Conservation (phyloP, 2,329 filamentous ascomycete genomes). For the Colletotrichum sp. region DNA sequence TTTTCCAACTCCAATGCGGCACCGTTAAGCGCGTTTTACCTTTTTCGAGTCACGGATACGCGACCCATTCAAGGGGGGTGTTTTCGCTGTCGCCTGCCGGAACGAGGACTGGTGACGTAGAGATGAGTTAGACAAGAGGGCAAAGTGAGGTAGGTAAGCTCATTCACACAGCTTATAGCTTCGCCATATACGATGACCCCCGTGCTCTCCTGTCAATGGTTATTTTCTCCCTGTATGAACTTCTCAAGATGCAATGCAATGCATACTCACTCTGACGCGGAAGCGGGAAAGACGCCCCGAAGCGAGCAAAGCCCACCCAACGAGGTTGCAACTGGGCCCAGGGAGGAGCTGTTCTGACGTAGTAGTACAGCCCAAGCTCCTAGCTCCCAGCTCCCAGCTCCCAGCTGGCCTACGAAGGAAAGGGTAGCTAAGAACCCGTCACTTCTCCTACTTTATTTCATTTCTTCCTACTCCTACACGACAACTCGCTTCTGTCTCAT, state of each 20-base stretch:
- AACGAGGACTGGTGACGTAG: not conserved
- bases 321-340: not conserved
- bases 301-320: not conserved
- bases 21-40: not conserved
- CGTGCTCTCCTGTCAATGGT: not conserved
- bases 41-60: not conserved
- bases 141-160: not conserved
- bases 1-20: not conserved
- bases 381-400: not conserved
- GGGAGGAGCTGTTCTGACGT: constrained; percentile 8
- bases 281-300: not conserved
- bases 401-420: not conserved
- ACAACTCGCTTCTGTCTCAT: not conserved
- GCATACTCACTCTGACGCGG: not conserved
- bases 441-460: not conserved
- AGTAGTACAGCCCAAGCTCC: constrained; percentile 9
- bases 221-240: not conserved
- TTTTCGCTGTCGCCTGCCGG: not conserved
- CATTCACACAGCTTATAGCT: not conserved
- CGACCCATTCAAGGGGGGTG: not conserved
- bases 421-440: not conserved
- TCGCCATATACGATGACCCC: not conserved
- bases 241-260: not conserved
- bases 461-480: not conserved
- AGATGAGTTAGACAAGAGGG: not conserved